These are phyloP conservation scores for Argentina anserina DNA, from an alignment of 306 rosid genomes.

Conservation along the genomic window DNA sequence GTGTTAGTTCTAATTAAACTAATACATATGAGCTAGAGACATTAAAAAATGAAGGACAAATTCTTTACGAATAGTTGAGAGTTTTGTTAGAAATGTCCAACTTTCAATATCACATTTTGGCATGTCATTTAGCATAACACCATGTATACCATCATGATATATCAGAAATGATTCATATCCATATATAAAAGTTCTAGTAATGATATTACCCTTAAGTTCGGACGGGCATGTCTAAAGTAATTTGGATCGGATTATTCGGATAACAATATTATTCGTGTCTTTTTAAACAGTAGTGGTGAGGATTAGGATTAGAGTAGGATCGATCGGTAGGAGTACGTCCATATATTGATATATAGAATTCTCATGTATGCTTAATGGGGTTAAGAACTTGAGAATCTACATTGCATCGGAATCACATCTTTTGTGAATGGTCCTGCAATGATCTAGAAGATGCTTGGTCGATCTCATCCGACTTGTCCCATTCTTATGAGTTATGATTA, in stretches of 20 bases:
- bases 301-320: background rate
- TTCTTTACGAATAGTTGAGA: no score
- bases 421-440: background rate
- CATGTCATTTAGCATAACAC: no score
- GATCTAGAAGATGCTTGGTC: background rate
- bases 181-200: background rate
- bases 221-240: background rate
- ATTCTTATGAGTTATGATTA: background rate
- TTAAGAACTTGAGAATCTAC: background rate
- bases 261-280: background rate
- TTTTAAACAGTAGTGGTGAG: background rate
- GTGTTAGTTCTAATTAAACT: no score
- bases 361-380: background rate
- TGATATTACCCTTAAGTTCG: background rate
- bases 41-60: no score
- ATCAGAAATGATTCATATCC: no score
- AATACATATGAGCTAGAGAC: no score
- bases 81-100: no score
- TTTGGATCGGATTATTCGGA: background rate
- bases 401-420: background rate
- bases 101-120: no score
- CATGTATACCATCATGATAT: no score
- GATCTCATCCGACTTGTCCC: background rate
- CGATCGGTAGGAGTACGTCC: background rate
- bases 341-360: background rate